phyloP scores from a whole-genome alignment of 306 rosid genomes.

The Benincasa hispida region DNA sequence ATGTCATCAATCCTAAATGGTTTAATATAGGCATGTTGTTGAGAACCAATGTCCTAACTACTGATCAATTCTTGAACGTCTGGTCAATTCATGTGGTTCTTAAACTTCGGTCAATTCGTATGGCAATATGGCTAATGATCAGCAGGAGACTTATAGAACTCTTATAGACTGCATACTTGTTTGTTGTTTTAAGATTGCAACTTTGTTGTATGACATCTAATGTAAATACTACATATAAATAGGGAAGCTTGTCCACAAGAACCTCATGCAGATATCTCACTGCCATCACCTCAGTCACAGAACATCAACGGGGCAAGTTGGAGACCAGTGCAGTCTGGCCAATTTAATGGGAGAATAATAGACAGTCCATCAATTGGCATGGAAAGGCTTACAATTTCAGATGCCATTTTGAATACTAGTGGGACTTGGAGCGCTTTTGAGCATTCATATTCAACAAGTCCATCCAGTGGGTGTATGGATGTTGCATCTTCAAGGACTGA shows the following conservation, averaged over 20 bases:
- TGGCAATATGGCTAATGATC: not conserved
- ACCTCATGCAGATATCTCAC: slow-evolving; percentile 15
- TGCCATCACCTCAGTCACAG: slow-evolving; percentile 23
- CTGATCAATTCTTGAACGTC: not conserved
- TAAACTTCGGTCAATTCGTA: not conserved
- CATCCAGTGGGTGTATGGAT: slow-evolving; percentile 27
- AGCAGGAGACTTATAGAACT: not conserved
- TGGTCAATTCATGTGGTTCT: not conserved
- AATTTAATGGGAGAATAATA: slow-evolving; percentile 13
- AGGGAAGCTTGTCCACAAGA: slow-evolving; percentile 34
- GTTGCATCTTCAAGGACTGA: slow-evolving; percentile 8
- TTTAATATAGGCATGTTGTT: not conserved
- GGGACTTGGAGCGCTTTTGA: slow-evolving; percentile 23
- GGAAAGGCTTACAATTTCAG: slow-evolving; percentile 15
- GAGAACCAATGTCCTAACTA: not conserved
- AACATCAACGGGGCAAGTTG: slow-evolving; percentile 16
- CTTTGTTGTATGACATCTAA: slow-evolving; percentile 15
- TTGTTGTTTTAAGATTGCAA: not conserved
- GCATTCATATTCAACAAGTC: slow-evolving; percentile 23
- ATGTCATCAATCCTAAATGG: not conserved
- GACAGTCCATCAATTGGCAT: slow-evolving; percentile 25
- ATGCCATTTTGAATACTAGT: not conserved
- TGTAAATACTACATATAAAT: slow-evolving; percentile 1
- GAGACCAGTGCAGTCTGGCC: slow-evolving; percentile 18
- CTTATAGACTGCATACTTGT: not conserved